phyloP scores from a whole-genome alignment of 2,329 filamentous ascomycete genomes.

The Calonectria henricotiae region DNA sequence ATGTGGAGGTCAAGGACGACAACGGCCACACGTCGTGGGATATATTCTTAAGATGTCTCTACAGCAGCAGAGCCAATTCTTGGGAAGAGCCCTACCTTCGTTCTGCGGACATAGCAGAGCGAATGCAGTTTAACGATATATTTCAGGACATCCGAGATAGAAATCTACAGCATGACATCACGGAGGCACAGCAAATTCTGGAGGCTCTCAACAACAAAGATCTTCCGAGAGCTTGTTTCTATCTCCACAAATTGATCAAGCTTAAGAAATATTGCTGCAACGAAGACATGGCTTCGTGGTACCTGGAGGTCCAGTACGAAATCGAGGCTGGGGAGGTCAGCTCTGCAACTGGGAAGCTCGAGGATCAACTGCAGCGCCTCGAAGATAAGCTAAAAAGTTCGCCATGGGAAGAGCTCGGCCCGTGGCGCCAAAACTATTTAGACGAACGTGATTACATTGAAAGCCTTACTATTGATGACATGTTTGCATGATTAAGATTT shows the following conservation, averaged over 20 bases:
- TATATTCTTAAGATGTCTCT: too few species aligned
- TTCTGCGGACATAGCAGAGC: too few species aligned
- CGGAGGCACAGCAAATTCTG: background rate
- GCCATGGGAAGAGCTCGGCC: background rate
- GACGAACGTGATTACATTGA: background rate
- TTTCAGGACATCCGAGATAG: too few species aligned
- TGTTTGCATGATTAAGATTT: background rate
- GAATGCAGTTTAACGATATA: too few species aligned
- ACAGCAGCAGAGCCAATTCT: too few species aligned
- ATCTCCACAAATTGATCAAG: background rate
- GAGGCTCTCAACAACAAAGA: background rate
- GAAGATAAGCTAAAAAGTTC: background rate
- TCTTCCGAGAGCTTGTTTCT: background rate
- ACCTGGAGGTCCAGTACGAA: background rate
- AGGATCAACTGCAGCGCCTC: background rate
- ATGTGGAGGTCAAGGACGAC: too few species aligned
- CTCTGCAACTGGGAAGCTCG: background rate
- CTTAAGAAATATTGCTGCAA: background rate
- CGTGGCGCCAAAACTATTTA: background rate
- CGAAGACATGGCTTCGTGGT: background rate
- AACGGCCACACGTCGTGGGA: too few species aligned
- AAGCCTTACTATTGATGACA: background rate
- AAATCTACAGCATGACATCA: background rate
- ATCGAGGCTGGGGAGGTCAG: background rate
- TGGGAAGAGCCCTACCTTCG: too few species aligned